Evolutionary conservation across 805 yeast species (phyloP).

Genomic region (Monosporozyma siamensis): DNA sequence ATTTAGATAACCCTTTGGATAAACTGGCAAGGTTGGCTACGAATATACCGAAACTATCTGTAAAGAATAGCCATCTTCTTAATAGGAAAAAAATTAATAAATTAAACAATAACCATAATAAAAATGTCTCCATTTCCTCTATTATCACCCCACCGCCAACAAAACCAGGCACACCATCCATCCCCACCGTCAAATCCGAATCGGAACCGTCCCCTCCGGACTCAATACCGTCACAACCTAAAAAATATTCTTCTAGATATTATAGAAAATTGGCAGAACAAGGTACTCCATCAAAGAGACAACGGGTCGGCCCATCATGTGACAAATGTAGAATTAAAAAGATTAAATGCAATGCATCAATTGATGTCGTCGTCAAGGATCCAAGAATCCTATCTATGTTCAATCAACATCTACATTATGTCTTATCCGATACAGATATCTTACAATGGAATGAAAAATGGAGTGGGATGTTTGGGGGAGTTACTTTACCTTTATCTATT

Average conservation of each 20-base stretch:
- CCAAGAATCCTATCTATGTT: constrained; percentile 13
- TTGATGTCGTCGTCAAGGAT: constrained; percentile 33
- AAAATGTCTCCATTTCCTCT: constrained; percentile 3
- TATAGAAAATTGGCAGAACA: not conserved
- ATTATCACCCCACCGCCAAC: constrained; percentile 11
- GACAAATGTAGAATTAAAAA: constrained; percentile 64
- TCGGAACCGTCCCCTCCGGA: not conserved
- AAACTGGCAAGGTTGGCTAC: constrained; percentile 17
- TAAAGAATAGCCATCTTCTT: not conserved
- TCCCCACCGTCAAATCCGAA: not conserved
- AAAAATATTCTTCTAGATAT: not conserved
- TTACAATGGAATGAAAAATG: not conserved
- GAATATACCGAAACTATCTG: constrained; percentile 13
- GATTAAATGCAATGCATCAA: constrained; percentile 66
- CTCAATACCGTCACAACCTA: not conserved
- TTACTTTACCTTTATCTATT: not conserved
- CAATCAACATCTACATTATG: constrained; percentile 17
- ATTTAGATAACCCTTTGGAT: constrained; percentile 7
- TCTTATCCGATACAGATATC: constrained; percentile 14
- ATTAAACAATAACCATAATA: not conserved
- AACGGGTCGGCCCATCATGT: constrained; percentile 69
- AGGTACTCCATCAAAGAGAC: constrained; percentile 32
- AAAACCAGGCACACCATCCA: not conserved
- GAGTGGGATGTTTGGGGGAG: not conserved
- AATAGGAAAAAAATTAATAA: not conserved